phyloP scores from a whole-genome alignment of 2,329 filamentous ascomycete species.

The Neonectria neomacrospora region DNA sequence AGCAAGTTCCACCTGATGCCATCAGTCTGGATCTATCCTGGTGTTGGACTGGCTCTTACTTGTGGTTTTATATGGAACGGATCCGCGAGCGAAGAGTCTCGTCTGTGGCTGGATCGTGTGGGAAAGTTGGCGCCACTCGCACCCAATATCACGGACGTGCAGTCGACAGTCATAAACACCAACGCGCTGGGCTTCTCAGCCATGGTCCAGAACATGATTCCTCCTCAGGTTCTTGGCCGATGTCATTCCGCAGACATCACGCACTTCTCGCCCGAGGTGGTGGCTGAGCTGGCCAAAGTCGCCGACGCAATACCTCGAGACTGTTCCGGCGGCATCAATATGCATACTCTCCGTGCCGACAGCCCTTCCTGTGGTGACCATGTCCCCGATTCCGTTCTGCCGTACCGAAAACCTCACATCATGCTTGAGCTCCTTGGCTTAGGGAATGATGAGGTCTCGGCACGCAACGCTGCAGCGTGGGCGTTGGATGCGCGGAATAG shows the following conservation, averaged over 20 bases:
- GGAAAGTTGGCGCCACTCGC: slow-evolving; percentile 10
- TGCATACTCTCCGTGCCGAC: slow-evolving; percentile 15
- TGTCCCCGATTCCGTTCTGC: slow-evolving; percentile 18
- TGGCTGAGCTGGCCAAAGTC: slow-evolving; percentile 15
- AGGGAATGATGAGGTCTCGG: slow-evolving; percentile 8
- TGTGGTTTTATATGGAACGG: slow-evolving; percentile 25
- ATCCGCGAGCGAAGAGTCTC: slow-evolving; percentile 8
- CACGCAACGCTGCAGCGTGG: slow-evolving; percentile 10
- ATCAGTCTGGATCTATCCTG: slow-evolving; percentile 13
- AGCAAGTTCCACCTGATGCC: slow-evolving; percentile 12
- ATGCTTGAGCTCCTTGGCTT: slow-evolving; percentile 21
- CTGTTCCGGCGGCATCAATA: slow-evolving; percentile 13
- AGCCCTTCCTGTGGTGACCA: slow-evolving; percentile 15
- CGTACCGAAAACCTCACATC: slow-evolving; percentile 20
- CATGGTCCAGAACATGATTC: slow-evolving; percentile 17
- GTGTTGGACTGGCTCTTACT: slow-evolving; percentile 1
- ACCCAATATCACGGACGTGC: background rate
- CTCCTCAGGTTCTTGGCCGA: slow-evolving; percentile 12
- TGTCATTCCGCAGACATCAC: slow-evolving; percentile 8
- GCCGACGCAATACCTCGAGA: slow-evolving; percentile 6
- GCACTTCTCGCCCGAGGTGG: slow-evolving; percentile 9
- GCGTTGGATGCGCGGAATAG: slow-evolving; percentile 16
- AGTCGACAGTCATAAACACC: background rate
- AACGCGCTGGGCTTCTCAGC: slow-evolving; percentile 11
- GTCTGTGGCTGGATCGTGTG: slow-evolving; percentile 13